Evolutionary conservation across 2,329 filamentous ascomycete species (phyloP), one percentile per base, ranked within the genome.

Genomic region (Fusarium sterilihyphosum): DNA sequence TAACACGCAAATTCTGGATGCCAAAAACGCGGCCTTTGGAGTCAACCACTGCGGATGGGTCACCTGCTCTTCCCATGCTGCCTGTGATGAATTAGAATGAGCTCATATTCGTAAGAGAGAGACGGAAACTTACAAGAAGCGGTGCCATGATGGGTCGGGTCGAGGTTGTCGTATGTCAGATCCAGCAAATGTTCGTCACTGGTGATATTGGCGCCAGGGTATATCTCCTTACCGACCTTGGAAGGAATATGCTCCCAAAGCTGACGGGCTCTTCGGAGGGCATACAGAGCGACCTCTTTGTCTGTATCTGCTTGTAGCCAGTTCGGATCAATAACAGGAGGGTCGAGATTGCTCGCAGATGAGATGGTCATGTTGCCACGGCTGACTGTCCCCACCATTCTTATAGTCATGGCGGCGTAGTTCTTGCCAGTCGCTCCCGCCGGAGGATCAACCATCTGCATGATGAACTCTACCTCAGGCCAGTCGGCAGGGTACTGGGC

Each of bases 221-320:
- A 60, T 12, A 60, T 26, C 24, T 60, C 57, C 33, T 38, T 11
- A 5, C 57, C 57, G 4, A 60, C 11, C 9, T 49, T 47, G 6
- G 57, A 60, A n/a, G 57, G 57, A 31, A 60, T 60, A 38, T 60
- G 57, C 20, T 29, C 26, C 57, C 57, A 60, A 11, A 60, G 33
- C 33, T 60, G 31, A 3, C 57, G 57, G 13, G 57, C 57, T 37
- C 33, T 60, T n/a, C 57, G 33, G 2, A 60, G 43, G 11, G 57
- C 43, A 16, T 60, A 60, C 5, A 60, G 17, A 29, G 84, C 84
- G 3, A 88, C 75, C 22, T 86, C 83, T 24, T 81, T 71, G 54
- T 89, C 87, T 5, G 82, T 78, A 4, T 82, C 80, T 17, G 83
- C 80, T 8, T 78, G 79, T 10, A 88, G 79, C 83, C 83, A 88